Evolutionary conservation across 78 protist genomes (phyloP), one percentile per base, ranked within the genome.

Genomic region (Polysphondylium violaceum): DNA sequence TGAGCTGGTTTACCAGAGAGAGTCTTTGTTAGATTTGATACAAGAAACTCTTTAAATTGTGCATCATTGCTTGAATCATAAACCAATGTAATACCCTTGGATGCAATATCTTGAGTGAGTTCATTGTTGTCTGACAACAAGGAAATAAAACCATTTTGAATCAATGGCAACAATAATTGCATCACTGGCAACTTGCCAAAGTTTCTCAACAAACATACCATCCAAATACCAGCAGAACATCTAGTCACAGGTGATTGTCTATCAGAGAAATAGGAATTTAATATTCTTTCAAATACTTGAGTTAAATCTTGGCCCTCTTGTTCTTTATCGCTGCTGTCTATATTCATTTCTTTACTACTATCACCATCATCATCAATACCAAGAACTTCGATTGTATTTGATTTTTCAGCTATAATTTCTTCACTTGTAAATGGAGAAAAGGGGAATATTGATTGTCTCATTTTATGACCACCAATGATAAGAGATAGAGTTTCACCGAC

Each of bases 81-180:
- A 11, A 88, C 94, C 58, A 94, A 23, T 3, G 90, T 77, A 19
- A 88, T 63, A 53, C 96, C 96, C 29, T 59, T 77, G 6, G 87
- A 69, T 12, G 94, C 94, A 33, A 81, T 72, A 72, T 94, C 96
- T 60, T 94, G 96, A 29, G 94, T 87, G n/a, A 94, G 9, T 41
- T 88, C 94, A 50, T 94, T 88, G 74, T 61, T 69, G 36, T 94
- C 96, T 2, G 92, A 23, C 1, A 94, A 43, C 17, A 77, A 50
- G 35, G 87, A 50, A 33, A 55, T 47, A 69, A 94, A 94, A 12
- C 94, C 96, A 56, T 58, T 68, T 72, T 94, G 96, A 53, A 87
- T 65, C 23, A 31, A 35, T 31, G 74, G 38, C 23, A 93, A 58
- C 51, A 69, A 36, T 19, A 47, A 9, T 69, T 83, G 91, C 25